Percentiles rank a stretch among this genome's conserved stretches.
Evolutionary conservation across 2,329 filamentous ascomycete genomes (phyloP).

Genomic region (Alternaria dauci): DNA sequence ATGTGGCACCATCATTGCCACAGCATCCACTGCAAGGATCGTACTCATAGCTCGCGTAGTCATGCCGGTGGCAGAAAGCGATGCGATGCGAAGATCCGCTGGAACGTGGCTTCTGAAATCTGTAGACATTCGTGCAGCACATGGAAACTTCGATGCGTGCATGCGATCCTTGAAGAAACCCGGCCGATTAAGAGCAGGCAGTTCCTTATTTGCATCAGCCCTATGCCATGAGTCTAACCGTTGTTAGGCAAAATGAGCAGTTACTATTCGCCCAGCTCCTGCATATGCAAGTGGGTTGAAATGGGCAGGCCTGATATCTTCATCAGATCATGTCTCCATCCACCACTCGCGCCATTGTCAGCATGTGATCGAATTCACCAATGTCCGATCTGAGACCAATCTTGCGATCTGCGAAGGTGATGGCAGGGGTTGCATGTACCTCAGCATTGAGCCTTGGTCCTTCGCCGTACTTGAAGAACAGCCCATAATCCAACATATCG

Average conservation of each 20-base stretch:
- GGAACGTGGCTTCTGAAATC: background rate
- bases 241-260: conserved; percentile 19
- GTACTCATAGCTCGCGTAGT: background rate
- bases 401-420: conserved; percentile 7
- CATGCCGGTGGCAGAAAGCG: conserved; percentile 1
- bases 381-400: conserved; percentile 9
- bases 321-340: conserved; percentile 8
- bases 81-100: background rate
- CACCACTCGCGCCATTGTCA: conserved; percentile 11
- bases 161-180: conserved; percentile 11
- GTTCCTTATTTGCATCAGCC: conserved; percentile 34
- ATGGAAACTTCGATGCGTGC: conserved; percentile 15
- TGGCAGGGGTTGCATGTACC: conserved; percentile 23
- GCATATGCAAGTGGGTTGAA: conserved; percentile 19
- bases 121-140: conserved; percentile 2
- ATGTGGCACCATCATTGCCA: conserved; percentile 12
- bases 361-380: conserved; percentile 12
- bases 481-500: conserved; percentile 12
- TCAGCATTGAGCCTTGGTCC: conserved; percentile 15
- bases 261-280: conserved; percentile 17
- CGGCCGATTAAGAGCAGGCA: conserved; percentile 20
- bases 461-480: conserved; percentile 8
- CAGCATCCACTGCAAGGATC: conserved; percentile 3
- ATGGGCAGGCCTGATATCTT: conserved; percentile 11
- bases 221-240: conserved; percentile 24